Evolutionary conservation across 2,329 filamentous ascomycete genomes (phyloP).

Genomic region (Alternaria infectoria): DNA sequence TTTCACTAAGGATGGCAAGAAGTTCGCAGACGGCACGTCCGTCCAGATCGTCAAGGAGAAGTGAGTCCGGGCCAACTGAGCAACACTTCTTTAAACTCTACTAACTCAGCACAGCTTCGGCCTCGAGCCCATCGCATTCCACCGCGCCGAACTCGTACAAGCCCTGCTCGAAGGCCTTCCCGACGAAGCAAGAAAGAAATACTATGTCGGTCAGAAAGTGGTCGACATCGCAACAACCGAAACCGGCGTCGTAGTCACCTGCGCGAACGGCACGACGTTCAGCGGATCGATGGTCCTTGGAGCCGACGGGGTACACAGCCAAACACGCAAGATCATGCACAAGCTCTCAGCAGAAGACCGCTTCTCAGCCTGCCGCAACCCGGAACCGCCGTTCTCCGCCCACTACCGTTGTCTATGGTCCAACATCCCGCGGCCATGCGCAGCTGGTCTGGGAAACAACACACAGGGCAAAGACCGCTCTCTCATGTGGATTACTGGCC

Average conservation of each 20-base stretch:
- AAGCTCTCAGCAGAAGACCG: neutral
- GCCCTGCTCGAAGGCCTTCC: neutral
- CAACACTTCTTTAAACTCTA: fast-evolving
- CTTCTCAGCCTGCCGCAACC: neutral
- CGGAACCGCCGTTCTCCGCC: neutral
- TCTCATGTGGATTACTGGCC: neutral
- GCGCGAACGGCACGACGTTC: neutral
- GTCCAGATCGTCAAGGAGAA: neutral
- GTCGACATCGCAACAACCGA: neutral
- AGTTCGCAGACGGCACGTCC: neutral
- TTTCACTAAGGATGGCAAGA: neutral
- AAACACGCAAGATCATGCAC: constrained; percentile 1
- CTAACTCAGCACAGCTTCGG: neutral
- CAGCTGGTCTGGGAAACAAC: neutral
- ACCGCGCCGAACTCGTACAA: constrained; percentile 3
- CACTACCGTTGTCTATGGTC: constrained; percentile 1
- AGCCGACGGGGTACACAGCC: constrained; percentile 1
- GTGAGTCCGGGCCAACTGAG: neutral
- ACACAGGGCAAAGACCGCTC: neutral
- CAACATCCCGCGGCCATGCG: neutral
- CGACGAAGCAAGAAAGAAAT: neutral
- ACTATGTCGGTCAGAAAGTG: neutral
- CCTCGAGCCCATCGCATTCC: neutral
- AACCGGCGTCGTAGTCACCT: neutral
- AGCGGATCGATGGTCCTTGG: neutral